Base-by-base conservation (phyloP, 1,284 basidiomycete species). In the Austroboletus novae-zelandiae region DNA sequence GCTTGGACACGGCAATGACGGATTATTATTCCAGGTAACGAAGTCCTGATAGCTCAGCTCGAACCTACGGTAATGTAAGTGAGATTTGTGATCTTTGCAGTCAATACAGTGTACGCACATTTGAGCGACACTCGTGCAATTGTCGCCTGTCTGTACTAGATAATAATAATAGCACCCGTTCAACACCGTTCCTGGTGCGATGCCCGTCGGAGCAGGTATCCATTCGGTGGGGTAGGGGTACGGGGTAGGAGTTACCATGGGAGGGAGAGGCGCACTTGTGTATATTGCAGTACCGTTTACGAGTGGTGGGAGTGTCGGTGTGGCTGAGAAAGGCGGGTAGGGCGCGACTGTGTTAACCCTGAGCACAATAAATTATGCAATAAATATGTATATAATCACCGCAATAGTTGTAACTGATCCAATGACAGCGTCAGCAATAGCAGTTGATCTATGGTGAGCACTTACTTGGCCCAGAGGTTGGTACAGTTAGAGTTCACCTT, bases 391-490 rank as follows among this genome's bases (percentile, higher is more conserved):
- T 35, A 20, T 9, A 27, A 25, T 39, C 25, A 45, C 44, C 44
- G 17, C 44, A 45, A 39, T 45, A 45, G 27, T 45, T 23, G 25
- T 45, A 45, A 17, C 44, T 45, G n/a, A 9, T 45, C 25, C 15
- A 13, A 30, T 36, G 29, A 30, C 14, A 14, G 4, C 7, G 4
- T 45, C 44, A 45, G 29, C 10, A 5, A 35, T 25, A 29, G 15
- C 15, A 15, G 23, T 29, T 15, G n/a, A 17, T 45, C 9, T 27
- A 13, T 5, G 9, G 15, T 23, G 23, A 45, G 2, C 8, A 45
- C 44, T 45, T 15, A 45, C 44, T 45, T 39, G 35, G 44, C 44
- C 44, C 44, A 45, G 7, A 45, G 25, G n/a, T 45, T 45, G 9
- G 44, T 45, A 14, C 44, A 45, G 14, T 45, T 39, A 37, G 44